These are phyloP conservation scores for Thalassiosira livingstoniorum DNA, from an alignment of 352 stramenopile genomes.

Conservation along the genomic window DNA sequence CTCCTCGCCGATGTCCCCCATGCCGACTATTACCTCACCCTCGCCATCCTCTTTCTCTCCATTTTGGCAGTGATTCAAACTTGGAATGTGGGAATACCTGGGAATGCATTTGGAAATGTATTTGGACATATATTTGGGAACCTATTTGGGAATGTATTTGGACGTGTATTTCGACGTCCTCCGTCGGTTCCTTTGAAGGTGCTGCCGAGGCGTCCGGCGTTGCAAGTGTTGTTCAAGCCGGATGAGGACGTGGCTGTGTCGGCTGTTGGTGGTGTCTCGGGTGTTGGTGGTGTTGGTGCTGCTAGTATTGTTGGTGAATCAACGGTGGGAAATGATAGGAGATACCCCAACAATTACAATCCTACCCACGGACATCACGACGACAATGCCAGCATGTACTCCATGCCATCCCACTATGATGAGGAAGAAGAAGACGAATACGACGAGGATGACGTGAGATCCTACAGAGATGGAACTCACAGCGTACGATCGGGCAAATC, in stretches of 20 bases:
- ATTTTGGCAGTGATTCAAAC: constrained; percentile 42
- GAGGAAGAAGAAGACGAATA: no score
- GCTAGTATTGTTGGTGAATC: no score
- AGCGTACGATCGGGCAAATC: no score
- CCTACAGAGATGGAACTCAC: no score
- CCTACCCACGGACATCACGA: constrained; percentile 7
- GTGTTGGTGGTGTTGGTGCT: neutral
- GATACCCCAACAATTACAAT: neutral
- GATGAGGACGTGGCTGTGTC: constrained; percentile 61
- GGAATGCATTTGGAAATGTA: no score
- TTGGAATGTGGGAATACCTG: constrained; percentile 39
- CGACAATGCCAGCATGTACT: constrained; percentile 52
- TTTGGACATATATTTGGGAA: no score
- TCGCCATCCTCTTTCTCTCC: constrained; percentile 19
- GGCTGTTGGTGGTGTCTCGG: constrained; percentile 1
- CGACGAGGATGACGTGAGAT: no score
- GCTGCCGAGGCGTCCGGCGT: constrained; percentile 68
- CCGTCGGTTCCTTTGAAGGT: constrained; percentile 76
- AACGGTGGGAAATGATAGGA: neutral
- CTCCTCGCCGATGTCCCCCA: constrained; percentile 49
- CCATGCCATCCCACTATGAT: no score
- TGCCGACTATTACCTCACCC: constrained; percentile 40
- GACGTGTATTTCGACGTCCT: constrained; percentile 72
- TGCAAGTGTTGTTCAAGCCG: constrained; percentile 84
- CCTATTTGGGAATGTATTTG: no score